A percentile compares a stretch with the other conserved stretches of the same genome.
phyloP scores from a whole-genome alignment of 75 land plant species.

The Sequoiadendron giganteum region DNA sequence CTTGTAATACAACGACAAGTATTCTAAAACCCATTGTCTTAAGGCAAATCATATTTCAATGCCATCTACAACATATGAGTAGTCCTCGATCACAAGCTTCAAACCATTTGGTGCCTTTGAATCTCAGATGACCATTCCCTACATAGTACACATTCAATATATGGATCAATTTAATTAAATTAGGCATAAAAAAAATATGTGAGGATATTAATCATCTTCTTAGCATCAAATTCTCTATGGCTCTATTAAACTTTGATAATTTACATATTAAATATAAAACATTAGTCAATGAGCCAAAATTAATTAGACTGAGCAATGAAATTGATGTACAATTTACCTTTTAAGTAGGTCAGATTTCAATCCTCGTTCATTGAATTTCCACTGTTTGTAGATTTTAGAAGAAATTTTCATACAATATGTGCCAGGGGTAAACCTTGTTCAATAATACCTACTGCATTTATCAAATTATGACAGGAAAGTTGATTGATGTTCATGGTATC shows the following conservation, averaged over 20 bases:
- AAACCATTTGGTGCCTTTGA: no score
- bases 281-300: no score
- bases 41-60: no score
- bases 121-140: conserved; percentile 55
- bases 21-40: no score
- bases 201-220: conserved; percentile 47
- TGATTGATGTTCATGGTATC: conserved; percentile 37
- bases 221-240: background rate
- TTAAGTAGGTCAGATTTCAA: background rate
- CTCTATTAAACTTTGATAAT: no score
- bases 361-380: conserved; percentile 32
- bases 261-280: background rate
- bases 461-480: conserved; percentile 13
- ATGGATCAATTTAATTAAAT: conserved; percentile 30
- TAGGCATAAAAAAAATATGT: background rate
- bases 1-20: background rate
- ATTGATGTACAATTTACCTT: conserved; percentile 13
- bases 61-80: no score
- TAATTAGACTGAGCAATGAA: background rate
- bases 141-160: conserved; percentile 29
- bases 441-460: conserved; percentile 14
- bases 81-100: no score
- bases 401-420: conserved; percentile 31
- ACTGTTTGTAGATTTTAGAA: conserved; percentile 26
- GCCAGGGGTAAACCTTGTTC: conserved; percentile 15